phyloP scores from a whole-genome alignment of 768 basidiomycete species.

The Gautieria morchelliformis region DNA sequence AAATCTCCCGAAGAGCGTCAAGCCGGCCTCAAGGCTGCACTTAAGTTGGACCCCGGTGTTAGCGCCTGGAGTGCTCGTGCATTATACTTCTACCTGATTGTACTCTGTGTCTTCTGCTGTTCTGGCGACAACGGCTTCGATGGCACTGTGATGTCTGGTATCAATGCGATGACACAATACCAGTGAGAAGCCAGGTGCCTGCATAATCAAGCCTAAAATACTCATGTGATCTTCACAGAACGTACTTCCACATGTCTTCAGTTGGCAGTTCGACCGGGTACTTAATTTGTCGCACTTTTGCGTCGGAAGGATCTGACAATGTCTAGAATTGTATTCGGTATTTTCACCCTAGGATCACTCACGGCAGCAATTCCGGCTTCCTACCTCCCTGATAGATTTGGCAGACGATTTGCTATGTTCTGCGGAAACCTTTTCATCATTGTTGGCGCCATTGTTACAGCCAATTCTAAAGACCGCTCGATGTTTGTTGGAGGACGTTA shows the following conservation, averaged over 20 bases:
- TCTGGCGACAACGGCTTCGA: constrained; percentile 46
- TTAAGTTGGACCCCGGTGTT: constrained; percentile 35
- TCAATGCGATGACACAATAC: constrained; percentile 37
- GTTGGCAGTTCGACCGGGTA: constrained; percentile 37
- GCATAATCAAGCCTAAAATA: neutral
- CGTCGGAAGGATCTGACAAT: neutral
- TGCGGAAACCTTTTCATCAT: constrained; percentile 36
- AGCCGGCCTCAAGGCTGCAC: constrained; percentile 28
- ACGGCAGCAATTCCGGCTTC: constrained; percentile 9
- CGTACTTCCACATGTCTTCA: constrained; percentile 35
- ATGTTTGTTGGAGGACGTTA: constrained; percentile 40
- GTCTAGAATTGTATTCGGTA: constrained; percentile 41
- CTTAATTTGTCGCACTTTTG: neutral
- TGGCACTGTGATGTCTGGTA: constrained; percentile 44
- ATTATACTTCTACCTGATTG: constrained; percentile 35
- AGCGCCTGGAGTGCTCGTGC: constrained; percentile 26
- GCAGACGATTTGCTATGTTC: constrained; percentile 56
- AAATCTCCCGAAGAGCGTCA: constrained; percentile 30
- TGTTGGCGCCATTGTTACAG: constrained; percentile 38
- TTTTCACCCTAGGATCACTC: constrained; percentile 32
- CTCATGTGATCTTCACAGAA: neutral
- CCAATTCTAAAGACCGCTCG: constrained; percentile 32
- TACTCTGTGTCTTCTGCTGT: constrained; percentile 39
- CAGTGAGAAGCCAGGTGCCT: constrained; percentile 16
- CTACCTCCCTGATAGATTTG: constrained; percentile 31